phyloP scores from a whole-genome alignment of 495 filamentous ascomycete species.

The Clavariopsis aquatica region DNA sequence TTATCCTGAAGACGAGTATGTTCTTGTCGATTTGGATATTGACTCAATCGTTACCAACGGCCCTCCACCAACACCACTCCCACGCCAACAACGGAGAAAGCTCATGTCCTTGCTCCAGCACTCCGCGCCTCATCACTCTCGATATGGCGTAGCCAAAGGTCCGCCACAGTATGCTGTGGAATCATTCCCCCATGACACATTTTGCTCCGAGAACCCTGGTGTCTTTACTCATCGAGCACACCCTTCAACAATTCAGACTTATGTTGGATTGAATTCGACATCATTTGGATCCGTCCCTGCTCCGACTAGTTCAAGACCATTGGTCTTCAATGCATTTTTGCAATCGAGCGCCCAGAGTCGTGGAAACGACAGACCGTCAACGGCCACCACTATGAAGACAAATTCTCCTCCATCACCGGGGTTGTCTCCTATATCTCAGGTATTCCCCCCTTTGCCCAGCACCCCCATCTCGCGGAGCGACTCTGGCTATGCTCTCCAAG shows the following conservation, averaged over 20 bases:
- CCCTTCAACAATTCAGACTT: conserved; percentile 74
- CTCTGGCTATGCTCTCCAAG: conserved; percentile 81
- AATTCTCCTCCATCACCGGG: conserved; percentile 76
- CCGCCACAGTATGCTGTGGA: conserved; percentile 94
- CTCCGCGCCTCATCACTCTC: conserved; percentile 85
- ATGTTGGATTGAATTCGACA: conserved; percentile 82
- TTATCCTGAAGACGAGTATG: conserved; percentile 94
- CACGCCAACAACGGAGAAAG: conserved; percentile 87
- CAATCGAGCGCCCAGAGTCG: conserved; percentile 68
- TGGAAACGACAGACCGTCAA: conserved; percentile 73
- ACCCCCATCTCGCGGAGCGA: conserved; percentile 84
- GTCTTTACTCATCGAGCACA: conserved; percentile 71
- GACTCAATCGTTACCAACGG: conserved; percentile 80
- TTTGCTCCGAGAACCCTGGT: conserved; percentile 79
- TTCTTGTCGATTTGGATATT: conserved; percentile 88
- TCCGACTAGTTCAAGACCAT: conserved; percentile 48
- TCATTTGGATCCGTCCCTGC: conserved; percentile 67
- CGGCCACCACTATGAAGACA: conserved; percentile 69
- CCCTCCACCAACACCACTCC: conserved; percentile 68
- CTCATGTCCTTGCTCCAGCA: conserved; percentile 83
- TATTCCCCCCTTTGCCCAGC: conserved; percentile 72
- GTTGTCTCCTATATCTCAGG: conserved; percentile 75
- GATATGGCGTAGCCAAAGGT: conserved; percentile 80
- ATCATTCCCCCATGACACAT: conserved; percentile 84
- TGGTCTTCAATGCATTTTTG: conserved; percentile 88